A percentile compares a stretch with the other conserved stretches of the same genome.
Conservation (phyloP, 2,329 filamentous ascomycete species). For the Xylaria sp. region DNA sequence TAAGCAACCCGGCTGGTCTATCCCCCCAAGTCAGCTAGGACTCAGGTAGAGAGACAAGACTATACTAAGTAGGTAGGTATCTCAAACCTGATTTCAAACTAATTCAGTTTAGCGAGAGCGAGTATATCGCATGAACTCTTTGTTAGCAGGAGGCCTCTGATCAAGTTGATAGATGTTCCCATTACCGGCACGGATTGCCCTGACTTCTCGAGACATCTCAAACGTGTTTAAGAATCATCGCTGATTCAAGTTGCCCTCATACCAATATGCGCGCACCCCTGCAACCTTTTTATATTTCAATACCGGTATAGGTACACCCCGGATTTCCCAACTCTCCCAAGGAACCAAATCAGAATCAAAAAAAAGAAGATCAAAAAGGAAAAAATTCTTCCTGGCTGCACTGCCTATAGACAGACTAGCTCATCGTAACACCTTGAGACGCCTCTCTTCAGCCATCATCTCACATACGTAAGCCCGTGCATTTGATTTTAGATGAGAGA, state of each 20-base stretch:
- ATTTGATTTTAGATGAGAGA: neutral
- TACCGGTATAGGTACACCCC: neutral
- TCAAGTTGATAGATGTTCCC: neutral
- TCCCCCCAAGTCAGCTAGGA: neutral
- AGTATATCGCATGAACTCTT: neutral
- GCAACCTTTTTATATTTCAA: neutral
- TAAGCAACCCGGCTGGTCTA: neutral
- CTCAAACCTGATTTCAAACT: neutral
- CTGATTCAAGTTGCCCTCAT: slow-evolving; percentile 29
- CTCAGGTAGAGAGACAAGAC: neutral
- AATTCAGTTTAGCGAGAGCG: neutral
- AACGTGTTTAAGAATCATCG: slow-evolving; percentile 28
- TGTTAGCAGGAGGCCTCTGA: neutral
- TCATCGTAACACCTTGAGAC: slow-evolving; percentile 12
- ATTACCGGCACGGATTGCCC: slow-evolving; percentile 1
- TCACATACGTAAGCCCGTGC: slow-evolving; percentile 16
- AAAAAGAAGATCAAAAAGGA: neutral
- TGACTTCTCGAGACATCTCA: slow-evolving; percentile 22
- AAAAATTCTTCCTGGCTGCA: neutral
- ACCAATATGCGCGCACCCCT: slow-evolving; percentile 7
- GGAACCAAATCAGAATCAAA: neutral
- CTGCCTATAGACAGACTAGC: neutral
- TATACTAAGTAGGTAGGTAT: neutral
- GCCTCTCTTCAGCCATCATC: slow-evolving; percentile 18
- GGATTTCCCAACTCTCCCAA: neutral